phyloP scores from a whole-genome alignment of 192 early-diverging fungal genomes.

The Backusella tuberculispora region DNA sequence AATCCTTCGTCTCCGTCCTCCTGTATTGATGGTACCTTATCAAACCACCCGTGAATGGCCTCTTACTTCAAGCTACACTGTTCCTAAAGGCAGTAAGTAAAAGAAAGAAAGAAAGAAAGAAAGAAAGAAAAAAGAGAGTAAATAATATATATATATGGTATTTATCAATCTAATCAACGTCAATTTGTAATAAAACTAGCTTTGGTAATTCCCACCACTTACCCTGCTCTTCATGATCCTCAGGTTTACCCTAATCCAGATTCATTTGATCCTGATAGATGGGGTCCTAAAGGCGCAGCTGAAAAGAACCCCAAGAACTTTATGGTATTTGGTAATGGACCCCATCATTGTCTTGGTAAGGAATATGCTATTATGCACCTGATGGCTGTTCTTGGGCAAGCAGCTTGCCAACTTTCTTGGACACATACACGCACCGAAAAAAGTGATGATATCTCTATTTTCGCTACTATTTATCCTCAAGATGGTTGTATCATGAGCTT shows the following conservation, averaged over 20 bases:
- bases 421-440: constrained; percentile 40
- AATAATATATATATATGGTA: not conserved
- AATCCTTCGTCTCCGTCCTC: constrained; percentile 43
- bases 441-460: constrained; percentile 47
- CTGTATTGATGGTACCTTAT: constrained; percentile 49
- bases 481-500: constrained; percentile 47
- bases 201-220: constrained; percentile 47
- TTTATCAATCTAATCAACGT: not conserved
- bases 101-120: not conserved
- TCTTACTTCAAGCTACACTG: constrained; percentile 35
- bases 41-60: constrained; percentile 41
- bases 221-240: constrained; percentile 47
- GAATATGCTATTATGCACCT: constrained; percentile 45
- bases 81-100: constrained; percentile 38
- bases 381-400: constrained; percentile 36
- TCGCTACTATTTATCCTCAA: constrained; percentile 47
- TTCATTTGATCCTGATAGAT: constrained; percentile 44
- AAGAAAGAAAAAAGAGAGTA: not conserved
- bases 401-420: constrained; percentile 36
- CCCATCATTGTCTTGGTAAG: constrained; percentile 45
- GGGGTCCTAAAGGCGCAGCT: constrained; percentile 40
- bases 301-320: constrained; percentile 45
- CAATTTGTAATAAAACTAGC: not conserved
- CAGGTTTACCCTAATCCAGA: constrained; percentile 44
- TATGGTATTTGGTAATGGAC: constrained; percentile 47